Conservation (phyloP, 179 eudicot species). For the Actinidia arguta region DNA sequence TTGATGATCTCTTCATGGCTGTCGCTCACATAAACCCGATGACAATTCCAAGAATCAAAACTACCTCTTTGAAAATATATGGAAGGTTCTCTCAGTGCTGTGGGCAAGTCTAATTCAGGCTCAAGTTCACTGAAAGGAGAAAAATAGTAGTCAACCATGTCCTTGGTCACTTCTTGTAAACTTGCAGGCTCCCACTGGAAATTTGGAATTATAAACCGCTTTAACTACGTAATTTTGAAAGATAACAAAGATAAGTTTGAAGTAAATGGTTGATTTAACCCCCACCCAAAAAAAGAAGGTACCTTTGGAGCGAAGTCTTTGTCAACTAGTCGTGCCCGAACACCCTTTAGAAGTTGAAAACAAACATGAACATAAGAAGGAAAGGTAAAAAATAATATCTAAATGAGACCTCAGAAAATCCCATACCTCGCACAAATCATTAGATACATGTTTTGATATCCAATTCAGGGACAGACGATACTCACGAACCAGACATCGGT, state of each 20-base stretch:
- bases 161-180: neutral
- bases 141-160: slow-evolving; percentile 19
- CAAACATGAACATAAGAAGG: neutral
- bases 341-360: slow-evolving; percentile 58
- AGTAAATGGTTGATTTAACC: too few species aligned
- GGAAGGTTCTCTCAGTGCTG: slow-evolving; percentile 61
- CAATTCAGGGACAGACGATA: slow-evolving; percentile 75
- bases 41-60: neutral
- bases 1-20: too few species aligned
- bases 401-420: neutral
- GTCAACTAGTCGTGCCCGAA: slow-evolving; percentile 84
- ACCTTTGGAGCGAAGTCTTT: too few species aligned
- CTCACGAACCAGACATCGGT: slow-evolving; percentile 82
- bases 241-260: too few species aligned
- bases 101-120: slow-evolving; percentile 39
- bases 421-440: slow-evolving; percentile 87
- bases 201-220: too few species aligned
- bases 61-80: slow-evolving; percentile 23
- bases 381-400: neutral
- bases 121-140: slow-evolving; percentile 5
- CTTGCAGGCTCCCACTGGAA: too few species aligned
- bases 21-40: neutral
- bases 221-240: too few species aligned
- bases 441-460: slow-evolving; percentile 68
- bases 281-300: too few species aligned